Base-by-base conservation (phyloP, 352 stramenopile genomes). In the Pythium sukuiense region DNA sequence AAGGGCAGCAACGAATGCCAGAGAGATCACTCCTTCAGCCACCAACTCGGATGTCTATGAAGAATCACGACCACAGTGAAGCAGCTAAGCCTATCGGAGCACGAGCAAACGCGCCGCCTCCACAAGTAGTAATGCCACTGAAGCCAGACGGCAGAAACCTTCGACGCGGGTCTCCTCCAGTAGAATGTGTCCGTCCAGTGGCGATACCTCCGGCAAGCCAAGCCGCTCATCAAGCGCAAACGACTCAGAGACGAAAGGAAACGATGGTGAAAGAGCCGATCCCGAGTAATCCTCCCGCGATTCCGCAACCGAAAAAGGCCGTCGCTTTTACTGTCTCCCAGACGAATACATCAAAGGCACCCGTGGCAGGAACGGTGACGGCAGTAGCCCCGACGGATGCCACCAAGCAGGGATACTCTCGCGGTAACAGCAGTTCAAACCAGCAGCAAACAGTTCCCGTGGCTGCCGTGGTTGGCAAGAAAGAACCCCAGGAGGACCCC, bases 401-500 rank as follows among this genome's bases (percentile, higher is more conserved):
- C 16, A 20, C 39, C 9, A 55, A 54, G 20, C 29, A 11, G 24
- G 56, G 24, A 2, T 62, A 62, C 43, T 39, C 56, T 39, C 37
- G 56, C 0, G 20, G 20, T 24, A 16, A 4, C 30, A 14, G 35
- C 32, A 49, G 55, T 7, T 26, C 32, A 6, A 50, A 11, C 13
- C 55, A 60, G n/a, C 12, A 8, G 30, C 53, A 29, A 27, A 26
- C 5, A 18, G 20, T 35, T 58, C n/a, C 30, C 1, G 24, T 12
- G 24, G 11, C 33, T 37, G 16, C 27, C 18, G 2, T 24, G 6
- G 39, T 61, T 5, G 20, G 27, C 26, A 69, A 67, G 20, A 45
- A 43, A 18, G 67, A 67, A 37, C 67, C 61, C 3, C 57, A 67
- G 39, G 49, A 69, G 1, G 20, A 56, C 13, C 12, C 43, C 0